Evolutionary conservation across 1,284 basidiomycete species (phyloP), one percentile per base, ranked within the genome.

Genomic region (Sanghuangporus sanghuang): DNA sequence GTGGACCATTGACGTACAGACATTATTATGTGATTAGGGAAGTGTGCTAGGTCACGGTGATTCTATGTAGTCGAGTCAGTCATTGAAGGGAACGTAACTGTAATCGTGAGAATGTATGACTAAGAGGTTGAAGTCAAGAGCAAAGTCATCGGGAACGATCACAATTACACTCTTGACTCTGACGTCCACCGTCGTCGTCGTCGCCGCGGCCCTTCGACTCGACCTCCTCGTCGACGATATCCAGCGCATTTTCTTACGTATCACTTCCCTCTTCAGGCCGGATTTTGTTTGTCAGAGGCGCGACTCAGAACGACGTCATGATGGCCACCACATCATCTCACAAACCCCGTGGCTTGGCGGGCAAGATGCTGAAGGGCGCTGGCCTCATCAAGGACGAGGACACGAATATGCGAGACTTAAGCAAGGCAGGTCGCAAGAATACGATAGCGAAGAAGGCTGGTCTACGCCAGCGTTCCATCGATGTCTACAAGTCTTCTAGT

Each of bases 331-430:
- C 59, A 44, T 32, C 63, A 18, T 57, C 63, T 48, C 44, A 81
- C 62, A 82, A 85, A 32, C 59, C 81, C 61, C 81, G 85, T 68
- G 73, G 79, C 40, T 75, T 91, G 35, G 86, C 84, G 35, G 69
- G 79, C 62, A 85, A 74, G 63, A 84, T 87, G 32, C 76, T 90
- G 32, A 85, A 85, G 65, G 82, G 76, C 57, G 88, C 86, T 1
- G 89, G 89, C 50, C 84, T 90, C 69, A 55, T 66, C 52, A 62
- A 32, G 66, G 89, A 90, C 77, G 78, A 82, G 63, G 89, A 91
- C 72, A 78, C 84, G 61, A 81, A 77, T 69, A 91, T 91, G 89
- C 82, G 82, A 64, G 89, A 91, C 69, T 76, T 77, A 14, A 85
- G 88, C 74, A 85, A 78, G 67, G 86, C 85, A 59, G 87, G 87